Conservation (phyloP, 495 filamentous ascomycete species). For the Daldinia decipiens region DNA sequence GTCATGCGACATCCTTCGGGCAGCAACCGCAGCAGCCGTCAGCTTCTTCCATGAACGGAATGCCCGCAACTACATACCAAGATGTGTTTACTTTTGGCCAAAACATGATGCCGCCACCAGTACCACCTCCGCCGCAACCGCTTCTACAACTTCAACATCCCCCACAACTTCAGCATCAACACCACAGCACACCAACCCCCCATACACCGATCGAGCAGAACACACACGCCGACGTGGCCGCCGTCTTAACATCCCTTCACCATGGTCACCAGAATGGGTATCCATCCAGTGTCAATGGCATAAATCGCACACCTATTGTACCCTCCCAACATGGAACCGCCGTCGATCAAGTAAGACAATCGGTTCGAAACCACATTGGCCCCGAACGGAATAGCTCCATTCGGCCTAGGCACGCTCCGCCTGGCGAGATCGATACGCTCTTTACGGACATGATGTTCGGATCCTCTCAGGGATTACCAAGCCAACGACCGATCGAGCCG, state of each 20-base stretch:
- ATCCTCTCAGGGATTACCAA: constrained; percentile 22
- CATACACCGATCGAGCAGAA: constrained; percentile 42
- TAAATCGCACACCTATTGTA: constrained; percentile 23
- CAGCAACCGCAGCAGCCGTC: constrained; percentile 53
- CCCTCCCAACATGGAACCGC: constrained; percentile 21
- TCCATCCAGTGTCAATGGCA: constrained; percentile 17
- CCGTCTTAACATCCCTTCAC: constrained; percentile 41
- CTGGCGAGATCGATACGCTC: constrained; percentile 38
- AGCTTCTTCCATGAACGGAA: constrained; percentile 28
- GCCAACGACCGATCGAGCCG: constrained; percentile 30
- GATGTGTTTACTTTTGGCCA: constrained; percentile 41
- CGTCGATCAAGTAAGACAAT: constrained; percentile 28
- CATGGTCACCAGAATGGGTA: constrained; percentile 40
- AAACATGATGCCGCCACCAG: constrained; percentile 48
- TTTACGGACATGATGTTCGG: constrained; percentile 56
- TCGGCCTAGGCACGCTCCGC: constrained; percentile 34
- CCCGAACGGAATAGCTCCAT: constrained; percentile 32
- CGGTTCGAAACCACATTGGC: constrained; percentile 22
- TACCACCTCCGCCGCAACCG: constrained; percentile 44
- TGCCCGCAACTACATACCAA: constrained; percentile 32
- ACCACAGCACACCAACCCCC: constrained; percentile 18
- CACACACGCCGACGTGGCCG: constrained; percentile 42
- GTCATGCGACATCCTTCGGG: constrained; percentile 69
- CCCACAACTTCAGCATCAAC: constrained; percentile 17
- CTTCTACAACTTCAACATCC: constrained; percentile 37